Evolutionary conservation across 108 stramenopile genomes (phyloP), one percentile per base, ranked within the genome.

Genomic region (Nitzschia palea): DNA sequence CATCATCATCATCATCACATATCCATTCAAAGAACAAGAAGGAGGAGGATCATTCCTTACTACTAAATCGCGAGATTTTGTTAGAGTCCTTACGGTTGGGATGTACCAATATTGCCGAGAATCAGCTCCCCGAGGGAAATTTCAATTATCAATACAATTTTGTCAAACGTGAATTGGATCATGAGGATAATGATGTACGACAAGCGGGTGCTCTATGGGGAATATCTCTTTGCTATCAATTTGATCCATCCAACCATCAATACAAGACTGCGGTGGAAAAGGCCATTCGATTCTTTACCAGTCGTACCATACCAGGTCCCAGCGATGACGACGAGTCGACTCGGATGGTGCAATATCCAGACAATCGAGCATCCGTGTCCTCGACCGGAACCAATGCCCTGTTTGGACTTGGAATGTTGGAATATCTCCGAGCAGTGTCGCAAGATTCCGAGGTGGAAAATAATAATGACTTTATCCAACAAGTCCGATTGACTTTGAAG

Each of bases 91-190:
- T 67, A 27, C 36, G 0, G 20, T 32, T 67, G 66, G 66, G 66
- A 26, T 67, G 66, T 31, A 28, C 40, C 9, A 53, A 67, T 35
- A 67, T 67, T 10, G 53, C 27, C 23, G 53, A 20, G 32, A 67
- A 67, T 29, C 53, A 56, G 22, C n/a, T 27, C 1, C 54, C 36
- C 9, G 42, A 27, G 12, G 66, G 66, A 27, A 67, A 45, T 55
- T 67, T 67, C 55, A 67, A 67, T 44, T 67, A 67, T 18, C 66
- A 56, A 31, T 67, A 67, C 54, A 35, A 67, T 40, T 67, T 67
- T 56, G 66, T 67, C 15, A 56, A 20, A 0, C 2, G 55, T 23
- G 15, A 40, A 36, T 9, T 56, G 55, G 66, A 67, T 42, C 26
- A 25, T 8, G 37, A 42, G 28, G 66, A 67, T 32, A 67, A 30